Evolutionary conservation across 129 eudicot species (phyloP).

Genomic region (Centaurea solstitialis): DNA sequence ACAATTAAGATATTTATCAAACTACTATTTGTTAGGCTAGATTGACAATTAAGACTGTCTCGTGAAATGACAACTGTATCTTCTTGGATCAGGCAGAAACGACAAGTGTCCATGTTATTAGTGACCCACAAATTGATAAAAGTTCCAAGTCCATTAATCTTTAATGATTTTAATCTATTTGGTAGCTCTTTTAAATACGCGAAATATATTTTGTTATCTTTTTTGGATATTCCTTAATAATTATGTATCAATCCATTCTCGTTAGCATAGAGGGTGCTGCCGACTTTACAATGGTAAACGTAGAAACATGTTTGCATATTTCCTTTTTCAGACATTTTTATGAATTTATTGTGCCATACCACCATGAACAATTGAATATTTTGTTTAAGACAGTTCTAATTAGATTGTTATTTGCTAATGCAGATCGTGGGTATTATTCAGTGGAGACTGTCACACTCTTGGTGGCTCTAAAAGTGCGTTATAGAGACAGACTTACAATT

Average conservation of each 20-base stretch:
- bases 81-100: neutral
- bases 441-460: constrained; percentile 90
- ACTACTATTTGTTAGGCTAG: neutral
- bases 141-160: neutral
- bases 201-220: neutral
- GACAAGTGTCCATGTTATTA: neutral
- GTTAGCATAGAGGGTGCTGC: neutral
- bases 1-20: neutral
- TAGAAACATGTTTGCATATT: neutral
- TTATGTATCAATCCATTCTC: neutral
- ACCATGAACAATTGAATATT: neutral
- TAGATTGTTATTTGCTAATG: constrained; percentile 28
- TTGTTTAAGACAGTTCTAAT: constrained; percentile 17
- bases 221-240: neutral
- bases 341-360: neutral
- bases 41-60: neutral
- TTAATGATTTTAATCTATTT: neutral
- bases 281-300: neutral
- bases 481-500: constrained; percentile 88
- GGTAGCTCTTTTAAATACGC: neutral
- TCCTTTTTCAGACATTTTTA: neutral
- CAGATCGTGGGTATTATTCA: constrained; percentile 97
- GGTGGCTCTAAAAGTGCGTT: constrained; percentile 89
- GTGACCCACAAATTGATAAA: neutral
- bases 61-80: neutral